Percentiles rank a stretch among this genome's conserved stretches.
Conservation (phyloP, 1,284 basidiomycete genomes). For the Trametes sp. region DNA sequence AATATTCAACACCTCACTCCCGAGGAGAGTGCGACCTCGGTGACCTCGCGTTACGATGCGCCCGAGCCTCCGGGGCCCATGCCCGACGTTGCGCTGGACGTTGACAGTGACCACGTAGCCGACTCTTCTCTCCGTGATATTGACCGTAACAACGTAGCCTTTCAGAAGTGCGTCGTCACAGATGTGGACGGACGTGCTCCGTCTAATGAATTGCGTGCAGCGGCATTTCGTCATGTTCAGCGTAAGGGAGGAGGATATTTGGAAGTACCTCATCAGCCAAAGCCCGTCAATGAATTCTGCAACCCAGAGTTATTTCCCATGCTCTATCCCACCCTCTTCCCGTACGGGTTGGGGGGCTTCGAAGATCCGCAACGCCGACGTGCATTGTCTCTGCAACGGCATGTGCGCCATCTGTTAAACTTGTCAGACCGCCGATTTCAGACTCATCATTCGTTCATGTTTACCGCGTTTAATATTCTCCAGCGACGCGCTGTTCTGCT, state of each 20-base stretch:
- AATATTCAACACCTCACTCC: too few relatives aligned
- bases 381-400: conserved; percentile 19
- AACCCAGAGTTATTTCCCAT: conserved; percentile 17
- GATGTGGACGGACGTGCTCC: conserved; percentile 41
- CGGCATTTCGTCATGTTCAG: conserved; percentile 43
- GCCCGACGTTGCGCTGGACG: too few relatives aligned
- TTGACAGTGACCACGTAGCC: too few relatives aligned
- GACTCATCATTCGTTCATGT: conserved; percentile 46
- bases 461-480: conserved; percentile 48
- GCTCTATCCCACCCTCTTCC: conserved; percentile 32
- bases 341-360: conserved; percentile 48
- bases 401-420: conserved; percentile 38
- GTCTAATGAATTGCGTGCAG: conserved; percentile 41
- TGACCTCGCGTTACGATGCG: too few relatives aligned
- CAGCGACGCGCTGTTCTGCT: conserved; percentile 40
- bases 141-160: background rate
- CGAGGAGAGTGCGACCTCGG: too few relatives aligned
- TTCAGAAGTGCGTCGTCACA: conserved; percentile 36
- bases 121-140: too few relatives aligned
- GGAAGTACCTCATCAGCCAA: conserved; percentile 39
- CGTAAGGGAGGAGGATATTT: conserved; percentile 38
- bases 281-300: conserved; percentile 37
- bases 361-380: conserved; percentile 33
- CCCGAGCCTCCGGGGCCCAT: too few relatives aligned
- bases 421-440: conserved; percentile 45